These are phyloP conservation scores for Termitomyces sp. DNA, from an alignment of 768 basidiomycete species.

Conservation along the genomic window DNA sequence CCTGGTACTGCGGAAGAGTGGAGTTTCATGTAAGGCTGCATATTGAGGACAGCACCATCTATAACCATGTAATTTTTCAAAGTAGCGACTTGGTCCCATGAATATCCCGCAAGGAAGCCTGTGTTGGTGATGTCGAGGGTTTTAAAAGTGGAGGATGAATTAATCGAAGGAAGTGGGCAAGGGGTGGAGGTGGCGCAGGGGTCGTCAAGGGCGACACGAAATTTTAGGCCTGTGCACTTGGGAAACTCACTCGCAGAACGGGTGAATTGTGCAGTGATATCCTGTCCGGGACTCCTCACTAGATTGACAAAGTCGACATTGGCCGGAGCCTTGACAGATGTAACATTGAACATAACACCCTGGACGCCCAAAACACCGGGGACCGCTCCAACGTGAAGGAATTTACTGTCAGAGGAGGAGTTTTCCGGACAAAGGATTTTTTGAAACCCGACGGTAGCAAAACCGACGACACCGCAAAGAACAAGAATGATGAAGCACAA, in stretches of 20 bases:
- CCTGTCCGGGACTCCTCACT: constrained; percentile 65
- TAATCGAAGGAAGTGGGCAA: constrained; percentile 68
- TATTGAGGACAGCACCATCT: constrained; percentile 92
- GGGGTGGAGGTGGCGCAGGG: constrained; percentile 60
- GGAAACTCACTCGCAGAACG: constrained; percentile 65
- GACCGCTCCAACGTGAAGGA: constrained; percentile 52
- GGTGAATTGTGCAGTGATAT: constrained; percentile 85
- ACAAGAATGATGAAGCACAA: constrained; percentile 83
- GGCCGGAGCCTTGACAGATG: constrained; percentile 44
- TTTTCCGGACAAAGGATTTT: constrained; percentile 82
- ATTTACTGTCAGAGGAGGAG: constrained; percentile 38
- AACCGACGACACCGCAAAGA: constrained; percentile 79
- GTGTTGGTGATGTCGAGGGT: constrained; percentile 68
- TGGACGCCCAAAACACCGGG: constrained; percentile 70
- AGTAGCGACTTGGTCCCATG: constrained; percentile 83
- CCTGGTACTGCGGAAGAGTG: constrained; percentile 64
- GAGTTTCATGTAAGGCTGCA: constrained; percentile 77
- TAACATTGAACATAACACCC: constrained; percentile 76
- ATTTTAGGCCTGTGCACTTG: constrained; percentile 58
- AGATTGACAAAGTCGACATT: constrained; percentile 59
- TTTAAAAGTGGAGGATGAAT: constrained; percentile 50
- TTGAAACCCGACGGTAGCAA: constrained; percentile 92
- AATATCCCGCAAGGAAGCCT: constrained; percentile 73
- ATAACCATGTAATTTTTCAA: constrained; percentile 78
- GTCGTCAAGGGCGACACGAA: constrained; percentile 67